These are phyloP conservation scores for Euryodendron excelsum DNA, from an alignment of 148 eudicot genomes.

Conservation along the genomic window DNA sequence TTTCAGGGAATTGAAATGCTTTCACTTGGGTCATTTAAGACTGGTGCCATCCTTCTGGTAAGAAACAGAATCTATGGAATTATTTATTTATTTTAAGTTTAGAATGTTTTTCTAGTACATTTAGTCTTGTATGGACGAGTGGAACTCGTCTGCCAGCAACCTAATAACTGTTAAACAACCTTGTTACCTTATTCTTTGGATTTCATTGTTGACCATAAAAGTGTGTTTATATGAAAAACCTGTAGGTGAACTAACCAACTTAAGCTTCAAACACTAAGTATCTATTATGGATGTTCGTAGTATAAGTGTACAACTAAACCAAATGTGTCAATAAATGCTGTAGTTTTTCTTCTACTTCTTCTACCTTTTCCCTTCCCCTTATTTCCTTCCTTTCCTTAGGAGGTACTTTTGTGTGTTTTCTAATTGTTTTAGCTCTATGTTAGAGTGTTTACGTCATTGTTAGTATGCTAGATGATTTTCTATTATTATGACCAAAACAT, in stretches of 20 bases:
- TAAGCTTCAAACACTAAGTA: background rate
- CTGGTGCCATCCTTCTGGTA: conserved; percentile 95
- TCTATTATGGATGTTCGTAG: background rate
- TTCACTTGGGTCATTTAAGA: conserved; percentile 97
- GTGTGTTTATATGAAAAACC: background rate
- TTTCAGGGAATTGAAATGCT: conserved; percentile 98
- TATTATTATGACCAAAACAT: too few relatives aligned
- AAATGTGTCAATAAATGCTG: background rate
- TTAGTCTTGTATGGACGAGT: background rate
- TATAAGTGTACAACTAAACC: background rate
- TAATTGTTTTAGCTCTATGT: background rate
- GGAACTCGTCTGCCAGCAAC: background rate
- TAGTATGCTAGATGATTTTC: too few relatives aligned
- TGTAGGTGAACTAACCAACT: background rate
- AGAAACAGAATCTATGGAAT: conserved; percentile 18
- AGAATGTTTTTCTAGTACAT: too few relatives aligned
- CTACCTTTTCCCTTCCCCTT: background rate
- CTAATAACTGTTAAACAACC: background rate
- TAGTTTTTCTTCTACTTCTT: background rate
- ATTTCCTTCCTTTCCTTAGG: background rate
- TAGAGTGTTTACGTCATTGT: background rate
- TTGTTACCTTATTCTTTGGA: too few relatives aligned
- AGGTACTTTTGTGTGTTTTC: background rate
- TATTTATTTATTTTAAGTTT: background rate
- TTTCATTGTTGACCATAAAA: too few relatives aligned